Conservation (phyloP, 495 filamentous ascomycete genomes). For the Trichoderma asperelloides region DNA sequence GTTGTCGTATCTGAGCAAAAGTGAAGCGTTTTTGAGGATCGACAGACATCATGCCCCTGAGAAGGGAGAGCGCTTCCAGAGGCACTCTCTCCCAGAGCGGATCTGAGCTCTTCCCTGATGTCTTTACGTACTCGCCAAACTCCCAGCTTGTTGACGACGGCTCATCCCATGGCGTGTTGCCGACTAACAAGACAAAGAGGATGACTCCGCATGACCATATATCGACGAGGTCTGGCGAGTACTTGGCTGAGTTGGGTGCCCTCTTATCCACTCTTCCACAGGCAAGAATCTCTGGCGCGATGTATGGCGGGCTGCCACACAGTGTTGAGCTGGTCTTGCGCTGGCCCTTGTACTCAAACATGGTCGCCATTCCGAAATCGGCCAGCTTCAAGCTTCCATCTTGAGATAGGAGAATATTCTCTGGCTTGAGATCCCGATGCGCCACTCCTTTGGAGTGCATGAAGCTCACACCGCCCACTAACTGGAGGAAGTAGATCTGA, state of each 20-base stretch:
- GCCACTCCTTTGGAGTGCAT: conserved; percentile 91
- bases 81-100: conserved; percentile 80
- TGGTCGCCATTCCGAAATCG: conserved; percentile 91
- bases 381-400: conserved; percentile 89
- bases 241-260: conserved; percentile 51
- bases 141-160: conserved; percentile 74
- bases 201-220: conserved; percentile 98
- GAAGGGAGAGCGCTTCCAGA: conserved; percentile 65
- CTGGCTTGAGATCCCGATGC: conserved; percentile 85
- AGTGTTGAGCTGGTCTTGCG: conserved; percentile 74
- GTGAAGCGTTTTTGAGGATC: conserved; percentile 70
- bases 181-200: conserved; percentile 86
- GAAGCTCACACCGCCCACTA: conserved; percentile 82
- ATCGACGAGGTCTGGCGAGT: conserved; percentile 75
- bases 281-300: conserved; percentile 82
- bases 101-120: conserved; percentile 70
- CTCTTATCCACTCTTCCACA: conserved; percentile 35
- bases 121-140: conserved; percentile 74
- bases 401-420: conserved; percentile 76
- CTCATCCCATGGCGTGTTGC: conserved; percentile 97
- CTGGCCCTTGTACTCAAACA: conserved; percentile 80
- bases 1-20: conserved; percentile 76
- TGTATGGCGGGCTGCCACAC: conserved; percentile 95
- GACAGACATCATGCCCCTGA: conserved; percentile 89
- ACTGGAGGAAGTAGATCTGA: conserved; percentile 90